Conservation (phyloP, 192 early-diverging fungal species). For the Allomyces arbusculus region DNA sequence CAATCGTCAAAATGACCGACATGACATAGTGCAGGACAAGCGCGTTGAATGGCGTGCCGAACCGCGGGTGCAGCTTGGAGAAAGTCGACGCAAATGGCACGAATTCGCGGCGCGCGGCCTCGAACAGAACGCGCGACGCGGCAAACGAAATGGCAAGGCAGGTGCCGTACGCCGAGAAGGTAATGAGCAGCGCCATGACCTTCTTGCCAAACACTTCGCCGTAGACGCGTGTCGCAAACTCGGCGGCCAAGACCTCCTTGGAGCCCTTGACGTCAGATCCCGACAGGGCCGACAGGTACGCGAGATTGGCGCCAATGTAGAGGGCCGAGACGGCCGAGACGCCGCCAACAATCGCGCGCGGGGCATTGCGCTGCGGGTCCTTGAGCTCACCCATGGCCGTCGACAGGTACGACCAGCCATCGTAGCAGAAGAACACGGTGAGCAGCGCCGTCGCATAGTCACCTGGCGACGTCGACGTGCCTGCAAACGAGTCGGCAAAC, state of each 20-base stretch:
- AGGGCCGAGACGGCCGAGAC: constrained; percentile 46
- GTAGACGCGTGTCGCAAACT: constrained; percentile 32
- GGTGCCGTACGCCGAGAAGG: constrained; percentile 27
- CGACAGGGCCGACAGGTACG: constrained; percentile 60
- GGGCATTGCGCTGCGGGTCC: constrained; percentile 54
- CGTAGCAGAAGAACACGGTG: constrained; percentile 33
- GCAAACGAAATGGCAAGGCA: constrained; percentile 27
- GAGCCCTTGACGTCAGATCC: constrained; percentile 41
- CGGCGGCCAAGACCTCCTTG: constrained; percentile 34
- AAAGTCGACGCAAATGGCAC: constrained; percentile 21
- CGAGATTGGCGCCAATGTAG: constrained; percentile 61
- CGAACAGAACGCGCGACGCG: constrained; percentile 26
- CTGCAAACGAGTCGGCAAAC: constrained; percentile 40
- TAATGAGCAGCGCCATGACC: constrained; percentile 28
- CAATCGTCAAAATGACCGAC: constrained; percentile 25
- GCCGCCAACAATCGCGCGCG: constrained; percentile 54
- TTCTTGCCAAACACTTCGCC: constrained; percentile 23
- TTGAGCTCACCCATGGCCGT: constrained; percentile 72
- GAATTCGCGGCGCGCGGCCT: constrained; percentile 27
- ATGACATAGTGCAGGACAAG: constrained; percentile 20
- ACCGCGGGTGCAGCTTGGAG: constrained; percentile 17
- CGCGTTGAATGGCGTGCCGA: constrained; percentile 20
- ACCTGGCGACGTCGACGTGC: constrained; percentile 27
- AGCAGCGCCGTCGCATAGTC: constrained; percentile 25
- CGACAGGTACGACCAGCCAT: constrained; percentile 53